These are phyloP conservation scores for Orbilia brochopaga DNA, from an alignment of 2,329 filamentous ascomycete genomes.

Conservation along the genomic window DNA sequence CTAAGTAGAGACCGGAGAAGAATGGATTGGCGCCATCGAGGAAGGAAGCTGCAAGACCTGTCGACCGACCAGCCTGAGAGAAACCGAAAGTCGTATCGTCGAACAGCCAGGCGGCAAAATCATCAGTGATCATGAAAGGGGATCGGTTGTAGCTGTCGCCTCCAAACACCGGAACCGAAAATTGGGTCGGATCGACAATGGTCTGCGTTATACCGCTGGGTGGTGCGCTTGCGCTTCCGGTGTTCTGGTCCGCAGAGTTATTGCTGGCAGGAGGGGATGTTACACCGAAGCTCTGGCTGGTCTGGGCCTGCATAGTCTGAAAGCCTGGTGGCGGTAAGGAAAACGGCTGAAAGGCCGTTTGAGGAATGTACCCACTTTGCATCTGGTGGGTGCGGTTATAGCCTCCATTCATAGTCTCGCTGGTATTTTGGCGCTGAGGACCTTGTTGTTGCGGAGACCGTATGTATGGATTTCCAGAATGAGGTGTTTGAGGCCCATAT, in stretches of 20 bases:
- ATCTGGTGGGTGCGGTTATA: conserved; percentile 52
- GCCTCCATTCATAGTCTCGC: conserved; percentile 41
- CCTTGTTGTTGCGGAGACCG: conserved; percentile 46
- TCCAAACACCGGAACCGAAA: conserved; percentile 84
- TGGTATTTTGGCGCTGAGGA: conserved; percentile 42
- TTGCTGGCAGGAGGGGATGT: conserved; percentile 58
- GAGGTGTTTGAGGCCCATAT: conserved; percentile 52
- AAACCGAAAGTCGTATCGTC: conserved; percentile 55
- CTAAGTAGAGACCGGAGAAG: conserved; percentile 58
- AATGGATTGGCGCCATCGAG: conserved; percentile 46
- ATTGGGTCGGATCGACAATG: conserved; percentile 56
- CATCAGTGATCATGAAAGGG: conserved; percentile 84
- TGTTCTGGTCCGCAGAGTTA: conserved; percentile 55
- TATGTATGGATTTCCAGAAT: conserved; percentile 52
- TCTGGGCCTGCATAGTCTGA: conserved; percentile 53
- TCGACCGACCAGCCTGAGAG: conserved; percentile 39
- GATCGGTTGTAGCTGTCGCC: conserved; percentile 83
- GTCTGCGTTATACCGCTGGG: conserved; percentile 61
- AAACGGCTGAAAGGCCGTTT: conserved; percentile 56
- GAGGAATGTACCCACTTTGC: conserved; percentile 56
- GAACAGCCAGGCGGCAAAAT: conserved; percentile 84
- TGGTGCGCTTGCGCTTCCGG: conserved; percentile 55
- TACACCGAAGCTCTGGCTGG: conserved; percentile 56
- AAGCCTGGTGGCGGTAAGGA: conserved; percentile 54
- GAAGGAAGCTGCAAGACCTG: conserved; percentile 42